Conservation (phyloP, 352 stramenopile species). For the Globisporangium camurandrum region DNA sequence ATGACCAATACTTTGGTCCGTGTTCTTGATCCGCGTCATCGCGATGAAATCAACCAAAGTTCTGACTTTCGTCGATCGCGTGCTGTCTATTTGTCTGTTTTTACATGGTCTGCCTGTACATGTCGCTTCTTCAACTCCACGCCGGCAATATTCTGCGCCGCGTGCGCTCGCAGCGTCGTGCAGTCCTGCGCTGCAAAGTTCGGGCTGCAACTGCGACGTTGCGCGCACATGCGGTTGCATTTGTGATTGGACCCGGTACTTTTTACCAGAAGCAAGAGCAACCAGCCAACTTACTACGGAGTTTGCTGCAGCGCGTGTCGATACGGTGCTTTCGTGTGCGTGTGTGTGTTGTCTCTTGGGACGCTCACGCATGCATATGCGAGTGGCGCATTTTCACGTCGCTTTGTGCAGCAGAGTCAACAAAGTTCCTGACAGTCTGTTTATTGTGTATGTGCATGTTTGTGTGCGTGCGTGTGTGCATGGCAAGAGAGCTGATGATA, state of each 20-base stretch:
- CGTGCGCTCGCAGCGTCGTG: conserved; percentile 10
- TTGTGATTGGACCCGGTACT: conserved; percentile 87
- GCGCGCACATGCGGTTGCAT: conserved; percentile 23
- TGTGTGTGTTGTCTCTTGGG: conserved; percentile 16
- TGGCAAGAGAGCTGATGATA: conserved; percentile 71
- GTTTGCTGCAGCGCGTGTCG: conserved; percentile 22
- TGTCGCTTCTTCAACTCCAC: conserved; percentile 87
- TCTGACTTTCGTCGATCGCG: conserved; percentile 43
- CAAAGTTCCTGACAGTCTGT: conserved; percentile 71
- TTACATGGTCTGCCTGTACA: conserved; percentile 14
- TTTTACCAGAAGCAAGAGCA: conserved; percentile 82
- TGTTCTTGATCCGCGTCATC: conserved; percentile 89
- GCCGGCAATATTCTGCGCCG: conserved; percentile 76
- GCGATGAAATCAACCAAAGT: conserved; percentile 88
- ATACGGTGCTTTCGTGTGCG: neutral
- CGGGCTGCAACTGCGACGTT: conserved; percentile 17
- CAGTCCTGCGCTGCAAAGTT: conserved; percentile 78
- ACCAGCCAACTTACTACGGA: conserved; percentile 86
- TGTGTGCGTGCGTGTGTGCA: conserved; percentile 17
- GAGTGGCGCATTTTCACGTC: too few species aligned
- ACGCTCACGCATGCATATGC: too few species aligned
- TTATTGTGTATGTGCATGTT: conserved; percentile 6
- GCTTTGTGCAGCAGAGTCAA: conserved; percentile 57
- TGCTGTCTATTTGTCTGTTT: conserved; percentile 15
- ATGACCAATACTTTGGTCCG: conserved; percentile 90